These are phyloP conservation scores for Leptographium procerum DNA, from an alignment of 2,329 filamentous ascomycete species.

Conservation along the genomic window DNA sequence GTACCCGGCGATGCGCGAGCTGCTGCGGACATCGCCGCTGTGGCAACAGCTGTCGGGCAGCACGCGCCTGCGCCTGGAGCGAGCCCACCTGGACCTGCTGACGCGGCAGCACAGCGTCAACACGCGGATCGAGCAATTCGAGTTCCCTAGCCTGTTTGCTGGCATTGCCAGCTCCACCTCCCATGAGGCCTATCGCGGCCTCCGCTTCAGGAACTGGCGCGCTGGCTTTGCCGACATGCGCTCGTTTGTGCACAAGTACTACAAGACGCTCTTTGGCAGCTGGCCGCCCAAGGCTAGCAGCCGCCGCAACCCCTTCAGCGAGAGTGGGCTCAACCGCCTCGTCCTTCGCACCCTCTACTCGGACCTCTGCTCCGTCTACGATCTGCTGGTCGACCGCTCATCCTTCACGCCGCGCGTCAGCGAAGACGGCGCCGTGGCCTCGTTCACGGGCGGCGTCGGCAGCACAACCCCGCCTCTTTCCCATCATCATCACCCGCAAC, in stretches of 20 bases:
- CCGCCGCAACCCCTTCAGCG: slow-evolving; percentile 83
- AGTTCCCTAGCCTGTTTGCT: slow-evolving; percentile 81
- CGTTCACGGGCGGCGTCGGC: not conserved
- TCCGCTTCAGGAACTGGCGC: slow-evolving; percentile 80
- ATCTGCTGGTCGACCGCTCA: slow-evolving; percentile 72
- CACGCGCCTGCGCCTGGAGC: slow-evolving; percentile 70
- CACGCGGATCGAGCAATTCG: slow-evolving; percentile 69
- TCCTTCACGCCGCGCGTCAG: slow-evolving; percentile 68
- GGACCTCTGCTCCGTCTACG: slow-evolving; percentile 79
- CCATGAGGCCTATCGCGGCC: slow-evolving; percentile 59
- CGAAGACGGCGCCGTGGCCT: slow-evolving; percentile 35
- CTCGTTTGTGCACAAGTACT: slow-evolving; percentile 58
- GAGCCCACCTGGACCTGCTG: slow-evolving; percentile 68
- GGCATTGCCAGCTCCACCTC: slow-evolving; percentile 80
- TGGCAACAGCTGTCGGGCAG: slow-evolving; percentile 57
- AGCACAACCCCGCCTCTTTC: slow-evolving; percentile 16
- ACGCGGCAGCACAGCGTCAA: slow-evolving; percentile 61
- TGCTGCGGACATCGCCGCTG: slow-evolving; percentile 45
- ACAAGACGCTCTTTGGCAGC: slow-evolving; percentile 46
- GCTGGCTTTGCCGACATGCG: slow-evolving; percentile 63
- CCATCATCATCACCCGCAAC: not conserved
- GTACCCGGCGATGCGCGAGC: slow-evolving; percentile 57
- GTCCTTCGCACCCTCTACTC: slow-evolving; percentile 74
- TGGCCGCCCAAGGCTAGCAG: slow-evolving; percentile 89
- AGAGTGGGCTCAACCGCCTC: slow-evolving; percentile 74